Percentiles rank a stretch among this genome's conserved stretches.
phyloP scores from a whole-genome alignment of 768 basidiomycete species.

The Dioszegia hungarica region DNA sequence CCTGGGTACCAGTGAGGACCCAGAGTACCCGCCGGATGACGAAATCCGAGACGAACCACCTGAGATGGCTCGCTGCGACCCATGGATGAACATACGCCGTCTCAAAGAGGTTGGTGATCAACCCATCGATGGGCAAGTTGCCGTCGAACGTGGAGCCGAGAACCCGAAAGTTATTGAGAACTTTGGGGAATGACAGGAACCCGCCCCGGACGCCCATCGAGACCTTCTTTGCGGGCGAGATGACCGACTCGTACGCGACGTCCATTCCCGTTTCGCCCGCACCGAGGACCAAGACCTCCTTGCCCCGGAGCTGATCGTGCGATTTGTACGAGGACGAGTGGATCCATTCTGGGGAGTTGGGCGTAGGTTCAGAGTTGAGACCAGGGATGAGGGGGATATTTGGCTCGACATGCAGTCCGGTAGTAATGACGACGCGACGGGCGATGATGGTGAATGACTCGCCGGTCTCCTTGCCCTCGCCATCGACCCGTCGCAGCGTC shows the following conservation, averaged over 20 bases:
- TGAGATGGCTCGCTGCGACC: conserved; percentile 57
- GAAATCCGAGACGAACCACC: conserved; percentile 60
- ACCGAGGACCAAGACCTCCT: conserved; percentile 58
- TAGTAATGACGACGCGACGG: conserved; percentile 55
- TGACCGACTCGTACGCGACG: conserved; percentile 52
- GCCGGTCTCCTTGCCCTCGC: conserved; percentile 27
- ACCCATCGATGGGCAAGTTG: conserved; percentile 50
- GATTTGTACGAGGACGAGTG: conserved; percentile 59
- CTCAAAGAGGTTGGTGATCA: conserved; percentile 61
- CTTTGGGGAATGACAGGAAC: conserved; percentile 61
- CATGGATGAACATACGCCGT: conserved; percentile 56
- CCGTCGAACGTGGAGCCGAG: conserved; percentile 53
- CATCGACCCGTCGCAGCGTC: conserved; percentile 43
- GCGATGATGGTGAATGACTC: neutral
- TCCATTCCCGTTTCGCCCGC: conserved; percentile 65
- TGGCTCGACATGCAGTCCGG: conserved; percentile 59
- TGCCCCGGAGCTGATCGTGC: conserved; percentile 52
- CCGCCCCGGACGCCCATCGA: conserved; percentile 57
- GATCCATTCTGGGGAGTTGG: conserved; percentile 38
- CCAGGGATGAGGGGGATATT: conserved; percentile 56
- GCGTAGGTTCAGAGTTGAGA: conserved; percentile 51
- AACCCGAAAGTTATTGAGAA: conserved; percentile 59
- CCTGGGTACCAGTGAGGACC: conserved; percentile 58
- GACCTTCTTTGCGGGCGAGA: conserved; percentile 57
- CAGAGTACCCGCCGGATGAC: conserved; percentile 61